Base-by-base conservation (phyloP, 2,329 filamentous ascomycete genomes). In the Aspergillus flavus region DNA sequence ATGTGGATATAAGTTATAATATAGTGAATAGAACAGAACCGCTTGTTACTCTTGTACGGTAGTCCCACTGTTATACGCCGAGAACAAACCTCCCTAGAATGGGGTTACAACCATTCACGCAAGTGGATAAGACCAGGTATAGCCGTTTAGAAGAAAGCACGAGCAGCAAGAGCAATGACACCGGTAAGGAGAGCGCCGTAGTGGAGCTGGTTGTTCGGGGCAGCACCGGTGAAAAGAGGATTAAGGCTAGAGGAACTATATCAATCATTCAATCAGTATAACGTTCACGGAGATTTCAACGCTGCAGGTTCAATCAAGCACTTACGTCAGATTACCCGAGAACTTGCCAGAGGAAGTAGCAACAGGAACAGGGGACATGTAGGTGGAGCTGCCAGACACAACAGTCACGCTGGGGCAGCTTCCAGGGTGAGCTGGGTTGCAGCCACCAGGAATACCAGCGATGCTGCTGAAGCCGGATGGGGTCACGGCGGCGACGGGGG, bases 321-420 rank as follows among this genome's bases (percentile, higher is more conserved):
- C 52, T 54, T 23, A 54, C 52, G 52, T 54, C 30, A 54, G 52
- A n/a, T 54, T 54, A 0, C 52, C 52, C 1, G 28, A 34, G 19
- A 9, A 54, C 10, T 21, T 11, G 19, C 19, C 30, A 23, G 30
- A 36, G 16, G 52, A 32, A 3, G 52, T 54, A 4, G 52, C 52
- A 4, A 9, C 52, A 9, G 52, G 52, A 10, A 54, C 52, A 6
- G 52, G 52, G 3, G 52, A 54, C 28, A 54, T 36, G 52, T 54
- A 54, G 30, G 52, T 54, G 19, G 52, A 54, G 28, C 52, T 54
- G 30, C 52, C 52, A 16, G 52, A 54, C 30, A 54, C 52, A 4
- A 54, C 52, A 36, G 30, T 54, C 10, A 36, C 52, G 19, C 52
- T 54, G 28, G 52, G 32, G 30, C 52, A 54, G n/a, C 52, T 54